Base-by-base conservation (phyloP, 2,329 filamentous ascomycete genomes). In the Alternaria angustiovoidea region DNA sequence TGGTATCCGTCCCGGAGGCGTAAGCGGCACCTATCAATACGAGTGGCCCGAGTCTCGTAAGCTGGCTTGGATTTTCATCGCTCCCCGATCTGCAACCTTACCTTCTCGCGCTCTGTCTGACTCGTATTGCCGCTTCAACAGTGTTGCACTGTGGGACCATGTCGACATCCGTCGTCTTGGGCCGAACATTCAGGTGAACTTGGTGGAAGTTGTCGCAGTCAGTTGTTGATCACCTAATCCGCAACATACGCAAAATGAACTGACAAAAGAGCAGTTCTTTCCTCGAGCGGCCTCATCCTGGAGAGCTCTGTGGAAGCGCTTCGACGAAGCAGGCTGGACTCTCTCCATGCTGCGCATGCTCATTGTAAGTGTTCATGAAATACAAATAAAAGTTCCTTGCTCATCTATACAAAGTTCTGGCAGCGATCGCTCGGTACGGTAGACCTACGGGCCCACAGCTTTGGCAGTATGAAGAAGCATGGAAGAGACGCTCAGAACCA, bases 231-330 rank as follows among this genome's bases (percentile, higher is more conserved):
- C 20, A 5, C 11, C 18, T 30, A 14, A 8, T 5, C 11, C 22
- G 2, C 14, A 30, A 11, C 4, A 20, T 30, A 16, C 20, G 4
- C 46, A 36, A 36, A 18, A 36, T 11, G 12, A 24, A 24, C 46
- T 48, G 7, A 48, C 46, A 7, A 48, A 48, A 9, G 18, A 36
- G 7, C 7, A 48, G 46, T 48, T 48, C 18, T 48, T 48, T 36
- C 46, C 46, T 36, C 46, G 46, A 34, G 46, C 46, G 24, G 46
- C 46, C 12, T 48, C 46, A 48, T 48, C 28, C 30, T 48, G 46
- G 46, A 16, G 46, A 32, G 30, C 46, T 24, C 20, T 48, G 12
- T 48, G 46, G 46, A 48, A 48, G 30, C 46, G 46, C 7, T 48
- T 48, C 12, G 46, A 48, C 7, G 30, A 20, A 12, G 18, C 30